Conservation (phyloP, 805 yeast genomes). For the Komagataella kurtzmanii region DNA sequence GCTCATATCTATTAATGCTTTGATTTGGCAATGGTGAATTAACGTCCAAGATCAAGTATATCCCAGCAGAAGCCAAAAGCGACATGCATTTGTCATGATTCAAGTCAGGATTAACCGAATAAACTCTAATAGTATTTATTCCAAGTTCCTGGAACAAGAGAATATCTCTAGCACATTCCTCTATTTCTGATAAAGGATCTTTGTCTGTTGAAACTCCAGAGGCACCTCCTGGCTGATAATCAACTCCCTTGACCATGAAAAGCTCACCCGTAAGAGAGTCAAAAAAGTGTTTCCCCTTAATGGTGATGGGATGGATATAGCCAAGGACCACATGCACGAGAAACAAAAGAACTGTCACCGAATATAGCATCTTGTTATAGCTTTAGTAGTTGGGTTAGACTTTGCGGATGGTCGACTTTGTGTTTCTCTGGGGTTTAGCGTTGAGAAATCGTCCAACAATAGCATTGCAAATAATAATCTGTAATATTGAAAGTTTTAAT, state of each 20-base stretch:
- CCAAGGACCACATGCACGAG: constrained; percentile 1
- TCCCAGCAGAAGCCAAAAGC: constrained; percentile 53
- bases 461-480: background rate
- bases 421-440: background rate
- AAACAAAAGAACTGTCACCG: background rate
- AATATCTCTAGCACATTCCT: constrained; percentile 53
- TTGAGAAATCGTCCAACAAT: background rate
- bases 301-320: constrained; percentile 45
- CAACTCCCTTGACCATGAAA: constrained; percentile 80
- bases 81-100: constrained; percentile 64
- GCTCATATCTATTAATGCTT: constrained; percentile 48
- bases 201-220: constrained; percentile 42
- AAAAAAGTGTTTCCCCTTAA: constrained; percentile 59
- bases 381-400: background rate
- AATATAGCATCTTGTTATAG: background rate
- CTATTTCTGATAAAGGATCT: constrained; percentile 59
- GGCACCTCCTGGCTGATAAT: constrained; percentile 94
- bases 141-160: constrained; percentile 55
- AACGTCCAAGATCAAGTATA: constrained; percentile 60
- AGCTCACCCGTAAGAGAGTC: constrained; percentile 67
- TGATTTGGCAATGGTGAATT: constrained; percentile 61
- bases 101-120: constrained; percentile 60
- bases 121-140: constrained; percentile 62
- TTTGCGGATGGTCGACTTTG: background rate
- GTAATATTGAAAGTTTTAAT: background rate